Evolutionary conservation across 2,329 filamentous ascomycete genomes (phyloP).

Genomic region (Aspergillus sp.): DNA sequence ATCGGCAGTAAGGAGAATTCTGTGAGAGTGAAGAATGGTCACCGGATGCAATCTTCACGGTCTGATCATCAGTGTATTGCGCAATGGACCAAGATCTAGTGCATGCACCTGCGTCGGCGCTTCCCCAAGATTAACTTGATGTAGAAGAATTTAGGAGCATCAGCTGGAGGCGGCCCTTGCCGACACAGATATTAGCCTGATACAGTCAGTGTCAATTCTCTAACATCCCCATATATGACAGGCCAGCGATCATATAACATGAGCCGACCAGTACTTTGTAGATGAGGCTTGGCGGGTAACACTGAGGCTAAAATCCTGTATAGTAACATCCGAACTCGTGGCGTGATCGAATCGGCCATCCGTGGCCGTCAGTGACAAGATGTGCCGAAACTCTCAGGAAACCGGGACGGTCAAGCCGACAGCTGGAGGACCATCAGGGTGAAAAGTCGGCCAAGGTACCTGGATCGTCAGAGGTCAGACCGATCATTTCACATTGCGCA

Average conservation of each 20-base stretch:
- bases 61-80: background rate
- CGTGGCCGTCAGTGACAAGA: conserved; percentile 4
- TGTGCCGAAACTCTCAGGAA: conserved; percentile 16
- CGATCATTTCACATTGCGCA: conserved; percentile 3
- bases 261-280: background rate
- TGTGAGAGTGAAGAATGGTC: background rate
- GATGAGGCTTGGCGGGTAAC: background rate
- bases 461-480: conserved; percentile 7
- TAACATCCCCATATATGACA: background rate
- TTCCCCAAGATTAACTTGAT: background rate
- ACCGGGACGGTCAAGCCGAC: conserved; percentile 13
- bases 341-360: conserved; percentile 20
- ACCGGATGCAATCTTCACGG: background rate
- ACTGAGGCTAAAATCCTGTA: background rate
- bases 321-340: conserved; percentile 11
- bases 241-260: background rate
- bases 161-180: background rate
- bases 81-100: background rate
- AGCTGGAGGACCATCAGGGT: background rate
- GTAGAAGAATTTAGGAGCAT: background rate
- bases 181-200: too few species aligned
- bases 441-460: background rate
- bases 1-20: too few species aligned
- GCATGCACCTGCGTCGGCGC: background rate
- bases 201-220: too few species aligned